These are phyloP conservation scores for Fusarium chuoi DNA, from an alignment of 2,329 filamentous ascomycete genomes.

Conservation along the genomic window DNA sequence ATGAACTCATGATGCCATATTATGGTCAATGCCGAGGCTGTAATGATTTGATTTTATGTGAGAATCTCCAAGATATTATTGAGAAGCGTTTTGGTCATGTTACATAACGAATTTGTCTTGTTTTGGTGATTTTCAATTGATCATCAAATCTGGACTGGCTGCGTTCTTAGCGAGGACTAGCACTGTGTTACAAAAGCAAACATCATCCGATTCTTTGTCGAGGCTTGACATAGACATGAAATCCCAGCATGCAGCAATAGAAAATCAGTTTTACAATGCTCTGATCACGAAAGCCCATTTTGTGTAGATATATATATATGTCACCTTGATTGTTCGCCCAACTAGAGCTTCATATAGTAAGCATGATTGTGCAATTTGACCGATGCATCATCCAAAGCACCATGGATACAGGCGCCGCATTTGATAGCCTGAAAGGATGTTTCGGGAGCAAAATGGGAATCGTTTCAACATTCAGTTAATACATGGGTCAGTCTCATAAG, in stretches of 20 bases:
- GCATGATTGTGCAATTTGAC: not conserved
- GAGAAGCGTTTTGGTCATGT: not conserved
- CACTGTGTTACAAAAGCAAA: conserved; percentile 37
- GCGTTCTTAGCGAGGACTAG: conserved; percentile 24
- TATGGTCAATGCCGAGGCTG: not conserved
- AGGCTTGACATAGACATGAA: not conserved
- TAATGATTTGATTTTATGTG: not conserved
- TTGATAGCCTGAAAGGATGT: not conserved
- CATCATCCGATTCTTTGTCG: conserved; percentile 14
- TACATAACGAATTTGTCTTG: not conserved
- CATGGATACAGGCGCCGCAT: not conserved
- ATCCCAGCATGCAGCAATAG: not conserved
- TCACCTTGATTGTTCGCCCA: not conserved
- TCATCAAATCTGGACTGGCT: not conserved
- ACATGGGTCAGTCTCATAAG: accelerated
- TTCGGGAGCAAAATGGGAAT: accelerated
- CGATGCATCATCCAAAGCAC: not conserved
- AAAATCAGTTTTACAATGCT: too few species aligned
- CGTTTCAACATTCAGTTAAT: accelerated
- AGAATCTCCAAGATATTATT: not conserved
- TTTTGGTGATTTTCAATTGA: conserved; percentile 2
- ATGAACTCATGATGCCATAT: conserved; percentile 44
- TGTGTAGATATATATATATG: too few species aligned
- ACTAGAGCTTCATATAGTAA: not conserved
- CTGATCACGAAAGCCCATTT: too few species aligned